phyloP scores from a whole-genome alignment of 1,139 yeast species.

The Geotrichum klebahnii region DNA sequence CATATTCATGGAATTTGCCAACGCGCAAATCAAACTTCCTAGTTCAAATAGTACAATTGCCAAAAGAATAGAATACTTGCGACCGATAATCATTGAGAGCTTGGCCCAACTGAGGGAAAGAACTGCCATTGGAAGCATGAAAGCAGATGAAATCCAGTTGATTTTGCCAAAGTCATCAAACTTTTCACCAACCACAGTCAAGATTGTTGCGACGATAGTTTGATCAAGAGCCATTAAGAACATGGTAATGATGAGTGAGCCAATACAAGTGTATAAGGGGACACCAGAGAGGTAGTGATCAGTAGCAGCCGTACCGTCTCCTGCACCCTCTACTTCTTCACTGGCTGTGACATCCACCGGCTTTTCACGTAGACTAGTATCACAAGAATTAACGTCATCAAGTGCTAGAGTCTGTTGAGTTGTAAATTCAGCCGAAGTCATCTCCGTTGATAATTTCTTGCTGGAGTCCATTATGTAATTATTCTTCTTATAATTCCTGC shows the following conservation, averaged over 20 bases:
- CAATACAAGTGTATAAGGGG: conserved; percentile 43
- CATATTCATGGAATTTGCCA: conserved; percentile 54
- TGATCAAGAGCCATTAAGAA: conserved; percentile 65
- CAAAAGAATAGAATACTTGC: conserved; percentile 49
- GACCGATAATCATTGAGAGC: conserved; percentile 57
- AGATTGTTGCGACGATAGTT: conserved; percentile 58
- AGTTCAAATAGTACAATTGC: conserved; percentile 56
- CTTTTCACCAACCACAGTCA: conserved; percentile 53
- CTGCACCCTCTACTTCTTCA: conserved; percentile 43
- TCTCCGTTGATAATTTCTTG: too few species aligned
- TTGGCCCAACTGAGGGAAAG: conserved; percentile 60
- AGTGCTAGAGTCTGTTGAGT: too few species aligned
- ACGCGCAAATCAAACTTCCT: conserved; percentile 60
- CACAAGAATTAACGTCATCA: too few species aligned
- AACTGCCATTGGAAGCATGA: conserved; percentile 56
- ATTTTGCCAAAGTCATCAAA: conserved; percentile 53
- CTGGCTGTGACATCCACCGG: not conserved
- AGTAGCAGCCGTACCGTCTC: conserved; percentile 51
- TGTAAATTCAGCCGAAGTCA: too few species aligned
- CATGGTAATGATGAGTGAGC: conserved; percentile 48
- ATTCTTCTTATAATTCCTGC: too few species aligned
- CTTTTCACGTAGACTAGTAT: too few species aligned
- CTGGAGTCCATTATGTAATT: too few species aligned
- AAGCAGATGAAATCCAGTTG: conserved; percentile 62
- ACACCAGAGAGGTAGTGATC: conserved; percentile 51